Evolutionary conservation across 148 eudicot species (phyloP), one percentile per base, ranked within the genome.

Genomic region (Silene uniflora): DNA sequence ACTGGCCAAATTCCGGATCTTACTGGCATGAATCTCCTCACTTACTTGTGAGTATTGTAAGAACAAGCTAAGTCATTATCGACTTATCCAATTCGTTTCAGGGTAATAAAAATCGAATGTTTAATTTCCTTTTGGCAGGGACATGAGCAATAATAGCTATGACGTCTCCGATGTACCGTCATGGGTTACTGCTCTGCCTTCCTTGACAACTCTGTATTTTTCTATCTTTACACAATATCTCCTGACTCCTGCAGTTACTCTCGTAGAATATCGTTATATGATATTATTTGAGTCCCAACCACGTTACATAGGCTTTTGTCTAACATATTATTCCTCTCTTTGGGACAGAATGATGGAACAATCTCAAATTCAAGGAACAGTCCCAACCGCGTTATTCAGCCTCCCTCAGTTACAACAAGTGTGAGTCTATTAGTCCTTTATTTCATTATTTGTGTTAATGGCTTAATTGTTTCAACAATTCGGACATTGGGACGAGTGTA

Each of bases 331-430:
- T 29, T 29, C 42, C 4, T 42, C 44, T 68, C 71, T 68, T 68
- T 18, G 42, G 71, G 27, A 21, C 19, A 87, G 94, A 77, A 78
- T 79, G 39, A 88, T 90, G 91, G 87, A 90, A n/a, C 61, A 67
- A 1, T 84, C 85, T 32, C 63, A 63, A 39, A 62, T 90, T 49
- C 75, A 72, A 75, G 95, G 95, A 44, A 19, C 32, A 71, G 49
- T 90, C 59, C 95, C 91, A 62, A 73, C 35, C 67, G 24, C 66
- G 7, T 69, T 88, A 46, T 90, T 90, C 77, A 74, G 86, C 76
- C 83, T 80, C 63, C 79, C 83, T 73, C 91, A 85, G 83, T 75
- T 90, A 78, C 88, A 88, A 71, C 83, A 81, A 63, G 86, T 87
- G 95, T 90, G 73, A 84, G 77, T 66, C 75, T 44, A 52, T 25